Evolutionary conservation across 208 protist species (phyloP), one percentile per base, ranked within the genome.

Genomic region (Acanthamoeba royreba): DNA sequence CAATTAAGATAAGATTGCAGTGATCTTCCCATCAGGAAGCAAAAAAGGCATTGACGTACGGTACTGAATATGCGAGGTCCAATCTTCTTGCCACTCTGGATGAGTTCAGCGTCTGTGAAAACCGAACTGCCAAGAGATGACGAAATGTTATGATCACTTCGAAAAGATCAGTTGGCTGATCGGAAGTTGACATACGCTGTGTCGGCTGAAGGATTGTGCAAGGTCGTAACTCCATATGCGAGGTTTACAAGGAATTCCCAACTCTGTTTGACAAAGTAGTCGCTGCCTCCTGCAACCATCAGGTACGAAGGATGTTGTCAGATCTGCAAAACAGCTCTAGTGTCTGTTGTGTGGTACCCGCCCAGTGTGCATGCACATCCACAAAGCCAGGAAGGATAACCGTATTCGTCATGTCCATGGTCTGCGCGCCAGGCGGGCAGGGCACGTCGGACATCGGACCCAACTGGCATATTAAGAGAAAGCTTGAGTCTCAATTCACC

Each of bases 191-290:
- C n/a, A 38, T 53, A 53, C 79, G 0, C 35, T 4, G 85, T 61
- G 53, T 93, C 89, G 40, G 63, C 38, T 0, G 89, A 93, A 22
- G 89, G 89, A 31, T 93, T 93, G 53, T 93, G 89, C 9, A 93
- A n/a, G 43, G 89, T 93, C 1, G 89, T 93, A 5, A 93, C 89
- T 35, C 89, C 89, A 90, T 90, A 93, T 7, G 89, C 89, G 11
- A 93, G 89, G 7, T 86, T 88, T 25, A 7, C 45, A 17, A 88
- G 72, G 53, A 61, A 88, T 40, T 88, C 89, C 63, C 53, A 93
- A 47, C 77, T 93, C 53, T 55, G 49, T 25, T 69, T 7, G 15
- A 55, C 33, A 38, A 61, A 69, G 1, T 8, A 8, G 33, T 40
- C 13, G 9, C 81, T 28, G 8, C 31, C 52, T 35, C 45, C 45